Conservation (phyloP, 2,329 filamentous ascomycete genomes). For the Botrytis cinerea region DNA sequence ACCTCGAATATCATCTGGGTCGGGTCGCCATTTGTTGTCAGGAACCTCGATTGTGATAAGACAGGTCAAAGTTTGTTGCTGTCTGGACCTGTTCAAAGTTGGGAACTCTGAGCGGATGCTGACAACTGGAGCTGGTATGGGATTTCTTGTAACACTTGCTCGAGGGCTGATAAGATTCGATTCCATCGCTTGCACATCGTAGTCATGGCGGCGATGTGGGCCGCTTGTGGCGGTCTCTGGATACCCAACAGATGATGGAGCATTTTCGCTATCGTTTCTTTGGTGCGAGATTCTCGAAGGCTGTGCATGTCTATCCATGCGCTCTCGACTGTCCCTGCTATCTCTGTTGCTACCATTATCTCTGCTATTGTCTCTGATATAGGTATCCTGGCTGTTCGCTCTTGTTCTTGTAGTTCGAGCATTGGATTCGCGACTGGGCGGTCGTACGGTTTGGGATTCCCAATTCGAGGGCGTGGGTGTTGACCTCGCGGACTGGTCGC, state of each 20-base stretch:
- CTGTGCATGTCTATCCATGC: slow-evolving; percentile 47
- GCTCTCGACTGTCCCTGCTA: slow-evolving; percentile 51
- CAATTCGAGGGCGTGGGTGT: slow-evolving; percentile 63
- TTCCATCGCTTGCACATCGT: slow-evolving; percentile 96
- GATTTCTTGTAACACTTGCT: slow-evolving; percentile 69
- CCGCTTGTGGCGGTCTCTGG: slow-evolving; percentile 72
- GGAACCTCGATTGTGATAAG: slow-evolving; percentile 91
- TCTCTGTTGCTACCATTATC: slow-evolving; percentile 38
- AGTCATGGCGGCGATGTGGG: slow-evolving; percentile 78
- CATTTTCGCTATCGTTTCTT: slow-evolving; percentile 77
- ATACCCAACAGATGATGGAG: slow-evolving; percentile 76
- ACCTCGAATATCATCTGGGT: slow-evolving; percentile 75
- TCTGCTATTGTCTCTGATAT: slow-evolving; percentile 44
- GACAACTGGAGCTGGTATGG: slow-evolving; percentile 88
- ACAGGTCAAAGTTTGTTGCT: slow-evolving; percentile 94
- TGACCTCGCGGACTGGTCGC: slow-evolving; percentile 50
- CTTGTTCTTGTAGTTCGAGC: slow-evolving; percentile 34
- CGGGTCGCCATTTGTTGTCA: slow-evolving; percentile 85
- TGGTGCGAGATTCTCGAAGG: slow-evolving; percentile 51
- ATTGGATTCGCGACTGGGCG: slow-evolving; percentile 51
- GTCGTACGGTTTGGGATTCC: slow-evolving; percentile 61
- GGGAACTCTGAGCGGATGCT: slow-evolving; percentile 96
- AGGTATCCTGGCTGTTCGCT: slow-evolving; percentile 35
- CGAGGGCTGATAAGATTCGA: slow-evolving; percentile 76
- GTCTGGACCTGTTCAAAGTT: slow-evolving; percentile 84